Evolutionary conservation across 2,329 filamentous ascomycete species (phyloP), one percentile per base, ranked within the genome.

Genomic region (Scytalidium sp.): DNA sequence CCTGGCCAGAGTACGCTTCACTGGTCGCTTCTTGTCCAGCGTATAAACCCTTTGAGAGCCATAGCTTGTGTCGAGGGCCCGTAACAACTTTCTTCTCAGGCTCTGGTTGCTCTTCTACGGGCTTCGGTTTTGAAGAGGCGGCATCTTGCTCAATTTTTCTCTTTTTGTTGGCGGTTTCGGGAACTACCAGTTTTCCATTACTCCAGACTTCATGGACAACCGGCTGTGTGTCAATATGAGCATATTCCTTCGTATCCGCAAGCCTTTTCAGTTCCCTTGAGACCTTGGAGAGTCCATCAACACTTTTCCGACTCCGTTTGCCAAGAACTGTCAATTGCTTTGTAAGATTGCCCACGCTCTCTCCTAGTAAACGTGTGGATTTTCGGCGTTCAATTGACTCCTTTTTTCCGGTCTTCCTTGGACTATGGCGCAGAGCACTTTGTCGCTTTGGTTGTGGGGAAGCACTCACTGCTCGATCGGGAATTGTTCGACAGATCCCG

Each of bases 1-100:
- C 79, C 23, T 54, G 51, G 7, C 32, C 55, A 3, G 52, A 49
- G 4, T 50, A 54, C 19, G 47, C 51, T 58, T 63, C 36, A 40
- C 49, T 49, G 13, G 41, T 46, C 9, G 49, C 39, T 19, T 84
- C 76, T 66, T 97, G 93, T 22, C 94, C 94, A 1, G 90, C 85
- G 63, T 95, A 97, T 13, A 97, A 75, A 9, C 93, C 94, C 65
- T 91, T 88, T 46, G 78, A 75, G 47, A 95, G 75, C 80, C 88
- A 97, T 36, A 54, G 49, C 42, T 66, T 67, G 13, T 63, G 54
- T 58, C 56, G 45, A 56, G 54, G 46, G 52, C 63, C 75, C 45
- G 64, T 55, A 43, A 73, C 66, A 29, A 58, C 56, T 44, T 60
- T 62, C 27, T 51, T 57, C 21, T 51, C 54, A 8, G 43, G 39